These are phyloP conservation scores for Jatropha multifida DNA, from an alignment of 441 rosid genomes.

Conservation along the genomic window DNA sequence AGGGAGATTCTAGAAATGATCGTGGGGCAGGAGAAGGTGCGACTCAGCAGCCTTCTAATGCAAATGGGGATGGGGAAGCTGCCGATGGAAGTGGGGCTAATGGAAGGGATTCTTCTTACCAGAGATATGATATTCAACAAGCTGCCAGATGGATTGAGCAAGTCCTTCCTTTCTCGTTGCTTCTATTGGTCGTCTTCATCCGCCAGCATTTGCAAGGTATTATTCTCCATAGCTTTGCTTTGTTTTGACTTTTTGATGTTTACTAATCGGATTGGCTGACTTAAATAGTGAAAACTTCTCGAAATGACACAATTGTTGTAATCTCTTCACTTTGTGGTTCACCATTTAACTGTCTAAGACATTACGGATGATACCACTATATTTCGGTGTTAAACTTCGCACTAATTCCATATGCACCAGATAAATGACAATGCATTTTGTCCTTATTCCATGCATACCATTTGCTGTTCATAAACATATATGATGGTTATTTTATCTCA, in stretches of 20 bases:
- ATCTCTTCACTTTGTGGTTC: neutral
- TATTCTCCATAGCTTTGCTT: neutral
- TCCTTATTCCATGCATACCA: neutral
- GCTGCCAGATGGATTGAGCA: constrained; percentile 86
- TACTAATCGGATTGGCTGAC: neutral
- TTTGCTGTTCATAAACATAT: too few species aligned
- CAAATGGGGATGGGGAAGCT: constrained; percentile 41
- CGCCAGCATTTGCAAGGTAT: constrained; percentile 86
- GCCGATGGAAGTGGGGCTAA: constrained; percentile 44
- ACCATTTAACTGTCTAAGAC: neutral
- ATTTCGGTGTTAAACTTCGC: neutral
- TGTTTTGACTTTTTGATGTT: too few species aligned
- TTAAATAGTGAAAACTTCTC: neutral
- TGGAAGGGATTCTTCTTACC: constrained; percentile 66
- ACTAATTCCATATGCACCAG: neutral
- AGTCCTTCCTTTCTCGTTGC: constrained; percentile 73
- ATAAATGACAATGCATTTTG: neutral
- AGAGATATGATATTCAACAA: constrained; percentile 81
- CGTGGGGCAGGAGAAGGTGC: constrained; percentile 45
- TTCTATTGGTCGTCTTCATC: constrained; percentile 71
- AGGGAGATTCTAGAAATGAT: constrained; percentile 45
- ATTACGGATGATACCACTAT: neutral
- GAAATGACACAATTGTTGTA: neutral
- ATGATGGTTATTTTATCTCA: too few species aligned
- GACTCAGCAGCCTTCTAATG: constrained; percentile 40